phyloP scores from a whole-genome alignment of 805 yeast genomes.

The Cyberlindnera amylophila region DNA sequence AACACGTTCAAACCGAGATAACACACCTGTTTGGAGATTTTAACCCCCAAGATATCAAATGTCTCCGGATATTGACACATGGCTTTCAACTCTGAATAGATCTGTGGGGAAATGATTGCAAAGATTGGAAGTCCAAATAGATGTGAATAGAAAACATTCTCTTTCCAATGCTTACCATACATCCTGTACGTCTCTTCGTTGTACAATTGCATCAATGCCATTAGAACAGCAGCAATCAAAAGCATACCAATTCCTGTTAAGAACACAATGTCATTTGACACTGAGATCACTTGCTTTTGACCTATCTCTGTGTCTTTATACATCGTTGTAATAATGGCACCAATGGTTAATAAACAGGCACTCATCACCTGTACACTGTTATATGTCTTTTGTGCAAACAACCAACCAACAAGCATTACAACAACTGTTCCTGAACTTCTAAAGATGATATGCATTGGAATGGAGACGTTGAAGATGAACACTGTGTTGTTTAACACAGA shows the following conservation, averaged over 20 bases:
- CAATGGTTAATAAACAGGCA: conserved; percentile 48
- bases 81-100: conserved; percentile 30
- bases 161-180: conserved; percentile 63
- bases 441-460: conserved; percentile 65
- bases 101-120: conserved; percentile 31
- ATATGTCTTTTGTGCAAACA: conserved; percentile 44
- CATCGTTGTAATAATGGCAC: conserved; percentile 34
- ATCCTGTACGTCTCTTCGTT: conserved; percentile 45
- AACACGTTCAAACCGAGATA: conserved; percentile 40
- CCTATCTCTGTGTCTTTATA: conserved; percentile 31
- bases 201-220: conserved; percentile 55
- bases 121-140: conserved; percentile 53
- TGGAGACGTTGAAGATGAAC: conserved; percentile 51
- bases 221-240: conserved; percentile 44
- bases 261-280: conserved; percentile 19
- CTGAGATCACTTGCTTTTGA: no score
- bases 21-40: conserved; percentile 26
- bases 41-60: conserved; percentile 18
- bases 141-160: conserved; percentile 59
- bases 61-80: conserved; percentile 21
- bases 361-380: conserved; percentile 43
- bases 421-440: conserved; percentile 62
- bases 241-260: conserved; percentile 35
- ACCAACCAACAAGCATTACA: conserved; percentile 53
- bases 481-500: conserved; percentile 56